Evolutionary conservation across 768 basidiomycete species (phyloP).

Genomic region (Suillus luteus): DNA sequence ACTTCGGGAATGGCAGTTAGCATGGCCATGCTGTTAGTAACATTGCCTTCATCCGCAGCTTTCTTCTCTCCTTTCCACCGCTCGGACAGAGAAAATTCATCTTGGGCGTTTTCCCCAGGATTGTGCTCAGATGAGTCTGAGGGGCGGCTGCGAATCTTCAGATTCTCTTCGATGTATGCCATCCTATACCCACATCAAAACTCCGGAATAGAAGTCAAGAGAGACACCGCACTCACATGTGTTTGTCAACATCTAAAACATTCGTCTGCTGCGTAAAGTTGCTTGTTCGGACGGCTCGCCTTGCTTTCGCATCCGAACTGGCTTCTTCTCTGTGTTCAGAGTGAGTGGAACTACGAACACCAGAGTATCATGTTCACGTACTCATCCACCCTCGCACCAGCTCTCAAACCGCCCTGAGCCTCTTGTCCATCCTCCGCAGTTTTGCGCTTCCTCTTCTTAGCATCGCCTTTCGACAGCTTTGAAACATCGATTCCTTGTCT

Average conservation of each 20-base stretch:
- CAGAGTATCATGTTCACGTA: constrained; percentile 45
- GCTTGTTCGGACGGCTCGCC: constrained; percentile 76
- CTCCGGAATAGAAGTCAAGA: not conserved
- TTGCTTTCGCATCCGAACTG: constrained; percentile 68
- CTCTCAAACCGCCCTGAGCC: constrained; percentile 57
- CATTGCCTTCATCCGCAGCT: constrained; percentile 82
- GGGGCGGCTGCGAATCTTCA: constrained; percentile 69
- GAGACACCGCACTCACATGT: constrained; percentile 68
- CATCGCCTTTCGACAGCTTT: constrained; percentile 84
- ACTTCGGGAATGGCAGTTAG: constrained; percentile 97
- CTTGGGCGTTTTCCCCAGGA: constrained; percentile 65
- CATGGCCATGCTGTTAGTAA: constrained; percentile 93
- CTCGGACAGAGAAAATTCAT: constrained; percentile 74
- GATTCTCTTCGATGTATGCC: constrained; percentile 95
- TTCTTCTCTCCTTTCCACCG: constrained; percentile 61
- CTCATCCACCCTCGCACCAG: constrained; percentile 45
- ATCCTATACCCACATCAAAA: constrained; percentile 58
- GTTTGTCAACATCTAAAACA: constrained; percentile 94
- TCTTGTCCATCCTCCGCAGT: constrained; percentile 44
- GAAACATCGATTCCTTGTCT: constrained; percentile 84
- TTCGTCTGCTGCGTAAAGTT: constrained; percentile 99
- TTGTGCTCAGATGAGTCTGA: constrained; percentile 49
- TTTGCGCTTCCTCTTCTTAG: constrained; percentile 67
- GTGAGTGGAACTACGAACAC: not conserved
- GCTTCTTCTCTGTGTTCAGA: constrained; percentile 51